Base-by-base conservation (phyloP, 345 rosid species). In the Hypericum perforatum region DNA sequence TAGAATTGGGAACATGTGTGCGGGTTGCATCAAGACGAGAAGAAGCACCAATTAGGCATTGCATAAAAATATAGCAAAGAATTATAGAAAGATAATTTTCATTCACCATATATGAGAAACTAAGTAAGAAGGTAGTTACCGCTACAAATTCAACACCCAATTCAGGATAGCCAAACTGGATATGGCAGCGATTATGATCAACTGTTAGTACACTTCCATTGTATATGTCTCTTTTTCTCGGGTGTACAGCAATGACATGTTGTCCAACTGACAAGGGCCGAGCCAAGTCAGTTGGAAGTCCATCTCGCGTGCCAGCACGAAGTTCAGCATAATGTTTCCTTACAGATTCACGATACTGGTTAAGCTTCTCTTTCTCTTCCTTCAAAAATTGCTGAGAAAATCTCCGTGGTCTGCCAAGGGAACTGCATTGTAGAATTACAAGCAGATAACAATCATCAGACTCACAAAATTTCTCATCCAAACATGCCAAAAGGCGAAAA, bases 401-500 rank as follows among this genome's bases (percentile, higher is more conserved):
- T 74, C 99, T 80, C 59, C 99, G 80, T 22, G 97, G 97, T 68
- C 79, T 86, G 52, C 99, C 99, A 73, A 94, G 95, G 59, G 99
- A 94, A 70, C 99, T 92, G 84, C 76, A 73, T 47, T 41, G 60
- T 52, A 12, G 64, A 57, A 50, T 39, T 52, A 62, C 7, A 13
- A 11, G 14, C 12, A 49, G 41, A 10, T 22, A 45, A 32, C 9
- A 0, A n/a, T 11, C 56, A 11, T 43, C 9, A 5, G 16, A 15
- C 43, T 16, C 41, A 37, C 52, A 32, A 39, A 8, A 6, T 16
- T 8, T 1, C 7, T 16, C n/a, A 54, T 32, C 32, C 32, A 22
- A 22, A 22, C 32, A 22, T 22, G 32, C 32, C 32, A 22, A 22
- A 22, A 22, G 32, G 32, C 32, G 4, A 22, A 22, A 22, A 1